These are phyloP conservation scores for Tuber borchii DNA, from an alignment of 495 filamentous ascomycete genomes.

Conservation along the genomic window DNA sequence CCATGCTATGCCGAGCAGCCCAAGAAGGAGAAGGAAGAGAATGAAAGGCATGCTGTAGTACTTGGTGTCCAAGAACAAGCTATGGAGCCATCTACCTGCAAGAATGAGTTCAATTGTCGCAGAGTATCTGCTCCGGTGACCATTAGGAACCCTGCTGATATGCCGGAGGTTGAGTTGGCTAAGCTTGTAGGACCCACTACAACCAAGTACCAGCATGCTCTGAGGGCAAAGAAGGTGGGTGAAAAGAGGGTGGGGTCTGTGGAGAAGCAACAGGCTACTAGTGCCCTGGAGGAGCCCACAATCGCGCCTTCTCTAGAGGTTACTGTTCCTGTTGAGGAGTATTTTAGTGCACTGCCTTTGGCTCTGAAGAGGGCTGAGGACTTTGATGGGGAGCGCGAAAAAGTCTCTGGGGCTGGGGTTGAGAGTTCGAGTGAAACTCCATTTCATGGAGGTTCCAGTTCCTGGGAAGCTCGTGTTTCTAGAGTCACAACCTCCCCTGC, in stretches of 20 bases:
- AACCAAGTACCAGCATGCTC: background rate
- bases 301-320: background rate
- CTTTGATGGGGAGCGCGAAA: background rate
- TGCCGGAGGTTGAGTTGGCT: background rate
- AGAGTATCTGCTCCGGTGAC: background rate
- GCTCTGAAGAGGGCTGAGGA: background rate
- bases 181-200: background rate
- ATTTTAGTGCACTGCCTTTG: background rate
- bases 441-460: background rate
- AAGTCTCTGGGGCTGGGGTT: background rate
- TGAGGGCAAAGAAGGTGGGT: background rate
- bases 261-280: background rate
- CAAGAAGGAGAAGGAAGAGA: background rate
- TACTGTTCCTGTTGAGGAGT: background rate
- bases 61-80: background rate
- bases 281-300: background rate
- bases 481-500: background rate
- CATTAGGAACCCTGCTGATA: background rate
- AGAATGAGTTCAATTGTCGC: background rate
- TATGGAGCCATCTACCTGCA: background rate
- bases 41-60: background rate
- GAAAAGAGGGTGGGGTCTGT: background rate
- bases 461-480: background rate
- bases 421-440: background rate
- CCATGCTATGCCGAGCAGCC: background rate